phyloP scores from a whole-genome alignment of 306 rosid species.

The Benincasa hispida region DNA sequence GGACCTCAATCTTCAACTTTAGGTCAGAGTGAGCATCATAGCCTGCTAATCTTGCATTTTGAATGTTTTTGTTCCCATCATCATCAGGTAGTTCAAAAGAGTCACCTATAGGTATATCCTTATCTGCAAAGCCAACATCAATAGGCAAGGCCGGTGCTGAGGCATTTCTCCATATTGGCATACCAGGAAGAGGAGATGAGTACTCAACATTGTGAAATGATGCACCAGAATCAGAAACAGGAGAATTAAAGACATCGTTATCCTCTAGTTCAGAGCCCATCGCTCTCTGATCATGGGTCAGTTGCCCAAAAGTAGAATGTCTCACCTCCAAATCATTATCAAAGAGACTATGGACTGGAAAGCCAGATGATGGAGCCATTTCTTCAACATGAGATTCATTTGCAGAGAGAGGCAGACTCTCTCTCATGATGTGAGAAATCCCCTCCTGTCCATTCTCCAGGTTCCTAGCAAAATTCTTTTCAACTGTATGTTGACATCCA shows the following conservation, averaged over 20 bases:
- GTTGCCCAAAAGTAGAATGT: slow-evolving; percentile 33
- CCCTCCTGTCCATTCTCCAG: slow-evolving; percentile 23
- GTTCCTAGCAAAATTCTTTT: slow-evolving; percentile 25
- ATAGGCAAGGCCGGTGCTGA: slow-evolving; percentile 26
- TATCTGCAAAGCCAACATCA: slow-evolving; percentile 19
- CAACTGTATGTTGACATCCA: slow-evolving; percentile 29
- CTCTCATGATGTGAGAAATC: slow-evolving; percentile 36
- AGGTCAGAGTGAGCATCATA: slow-evolving; percentile 13
- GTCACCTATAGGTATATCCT: slow-evolving; percentile 14
- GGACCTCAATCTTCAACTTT: slow-evolving; percentile 18
- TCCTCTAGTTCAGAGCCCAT: slow-evolving; percentile 45
- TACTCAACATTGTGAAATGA: slow-evolving; percentile 48
- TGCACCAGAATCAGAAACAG: slow-evolving; percentile 46
- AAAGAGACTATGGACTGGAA: slow-evolving; percentile 33
- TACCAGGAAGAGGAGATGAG: slow-evolving; percentile 51
- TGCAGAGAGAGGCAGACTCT: slow-evolving; percentile 23
- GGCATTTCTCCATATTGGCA: slow-evolving; percentile 48
- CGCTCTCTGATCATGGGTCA: slow-evolving; percentile 33
- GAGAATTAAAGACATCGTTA: slow-evolving; percentile 38
- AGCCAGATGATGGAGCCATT: slow-evolving; percentile 22
- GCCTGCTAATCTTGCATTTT: slow-evolving; percentile 17
- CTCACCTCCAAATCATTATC: slow-evolving; percentile 27
- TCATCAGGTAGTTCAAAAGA: slow-evolving; percentile 23
- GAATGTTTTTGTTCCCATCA: slow-evolving; percentile 10
- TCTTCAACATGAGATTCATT: slow-evolving; percentile 26